Percentiles rank a stretch among this genome's conserved stretches.
Conservation (phyloP, 176 grass and related monocot species). For the Saccharum spontaneum region DNA sequence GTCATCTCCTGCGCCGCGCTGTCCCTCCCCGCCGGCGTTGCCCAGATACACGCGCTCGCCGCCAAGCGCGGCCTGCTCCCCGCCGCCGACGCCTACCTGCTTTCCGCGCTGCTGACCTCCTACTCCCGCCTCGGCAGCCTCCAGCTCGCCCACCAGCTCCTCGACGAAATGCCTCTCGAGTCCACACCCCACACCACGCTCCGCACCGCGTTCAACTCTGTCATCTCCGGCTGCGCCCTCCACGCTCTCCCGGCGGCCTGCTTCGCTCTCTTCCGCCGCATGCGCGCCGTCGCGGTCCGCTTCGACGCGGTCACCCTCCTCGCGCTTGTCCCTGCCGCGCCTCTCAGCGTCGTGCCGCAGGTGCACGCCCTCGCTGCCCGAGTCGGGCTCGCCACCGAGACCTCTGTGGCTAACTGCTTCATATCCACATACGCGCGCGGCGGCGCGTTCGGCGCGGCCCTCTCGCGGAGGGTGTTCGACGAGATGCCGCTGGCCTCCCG, state of each 20-base stretch:
- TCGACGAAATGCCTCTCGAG: constrained; percentile 56
- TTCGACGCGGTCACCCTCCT: constrained; percentile 65
- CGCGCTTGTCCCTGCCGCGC: constrained; percentile 46
- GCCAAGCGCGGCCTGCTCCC: constrained; percentile 61
- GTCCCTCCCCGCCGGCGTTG: constrained; percentile 32
- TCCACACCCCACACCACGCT: constrained; percentile 33
- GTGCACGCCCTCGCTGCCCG: constrained; percentile 47
- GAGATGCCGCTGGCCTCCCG: constrained; percentile 33
- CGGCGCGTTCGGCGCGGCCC: constrained; percentile 28
- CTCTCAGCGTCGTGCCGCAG: constrained; percentile 36
- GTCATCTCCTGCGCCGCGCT: constrained; percentile 53
- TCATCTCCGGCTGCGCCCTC: constrained; percentile 56
- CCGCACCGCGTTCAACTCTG: constrained; percentile 63
- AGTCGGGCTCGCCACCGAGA: not conserved
- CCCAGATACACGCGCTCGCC: constrained; percentile 54
- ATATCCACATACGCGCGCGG: constrained; percentile 45
- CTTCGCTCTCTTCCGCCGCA: constrained; percentile 52
- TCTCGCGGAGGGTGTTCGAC: constrained; percentile 47
- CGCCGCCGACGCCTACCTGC: constrained; percentile 46
- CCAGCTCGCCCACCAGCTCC: constrained; percentile 46
- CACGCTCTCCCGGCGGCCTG: constrained; percentile 35
- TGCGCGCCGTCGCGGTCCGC: constrained; percentile 30
- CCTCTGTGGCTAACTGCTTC: constrained; percentile 56
- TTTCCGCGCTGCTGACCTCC: constrained; percentile 50
- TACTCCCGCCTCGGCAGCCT: constrained; percentile 60